Evolutionary conservation across 192 early-diverging fungal genomes (phyloP).

Genomic region (Entophlyctis luteolus): DNA sequence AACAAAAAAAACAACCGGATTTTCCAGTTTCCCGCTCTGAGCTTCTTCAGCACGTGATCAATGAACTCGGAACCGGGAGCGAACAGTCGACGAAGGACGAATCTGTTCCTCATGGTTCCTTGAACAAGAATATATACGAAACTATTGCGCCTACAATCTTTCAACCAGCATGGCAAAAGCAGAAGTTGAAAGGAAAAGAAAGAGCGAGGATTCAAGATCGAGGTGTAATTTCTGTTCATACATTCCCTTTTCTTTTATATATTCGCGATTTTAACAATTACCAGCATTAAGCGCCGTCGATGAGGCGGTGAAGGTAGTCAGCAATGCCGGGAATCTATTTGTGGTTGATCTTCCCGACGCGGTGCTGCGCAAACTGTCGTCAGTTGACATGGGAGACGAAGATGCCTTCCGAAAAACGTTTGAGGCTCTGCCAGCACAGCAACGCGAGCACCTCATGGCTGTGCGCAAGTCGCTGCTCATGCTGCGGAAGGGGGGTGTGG

Average conservation of each 20-base stretch:
- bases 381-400: slow-evolving; percentile 34
- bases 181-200: slow-evolving; percentile 28
- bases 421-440: slow-evolving; percentile 26
- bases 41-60: slow-evolving; percentile 34
- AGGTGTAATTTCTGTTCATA: slow-evolving; percentile 10
- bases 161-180: slow-evolving; percentile 12
- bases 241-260: not conserved
- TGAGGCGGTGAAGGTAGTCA: slow-evolving; percentile 11
- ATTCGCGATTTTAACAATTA: not conserved
- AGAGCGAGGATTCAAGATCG: slow-evolving; percentile 24
- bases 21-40: slow-evolving; percentile 29
- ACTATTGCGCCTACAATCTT: slow-evolving; percentile 6
- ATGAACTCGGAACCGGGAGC: slow-evolving; percentile 21
- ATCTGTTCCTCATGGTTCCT: slow-evolving; percentile 1
- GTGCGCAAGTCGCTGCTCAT: not conserved
- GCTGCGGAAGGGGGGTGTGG: not conserved
- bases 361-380: slow-evolving; percentile 19
- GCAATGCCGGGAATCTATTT: slow-evolving; percentile 18
- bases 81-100: not conserved
- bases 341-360: slow-evolving; percentile 35
- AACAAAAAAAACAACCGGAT: not conserved
- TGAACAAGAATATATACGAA: slow-evolving; percentile 8
- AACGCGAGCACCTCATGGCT: slow-evolving; percentile 26
- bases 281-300: slow-evolving; percentile 23
- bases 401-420: slow-evolving; percentile 35